phyloP scores from a whole-genome alignment of 208 protist species.

The Acanthamoeba castellanii region DNA sequence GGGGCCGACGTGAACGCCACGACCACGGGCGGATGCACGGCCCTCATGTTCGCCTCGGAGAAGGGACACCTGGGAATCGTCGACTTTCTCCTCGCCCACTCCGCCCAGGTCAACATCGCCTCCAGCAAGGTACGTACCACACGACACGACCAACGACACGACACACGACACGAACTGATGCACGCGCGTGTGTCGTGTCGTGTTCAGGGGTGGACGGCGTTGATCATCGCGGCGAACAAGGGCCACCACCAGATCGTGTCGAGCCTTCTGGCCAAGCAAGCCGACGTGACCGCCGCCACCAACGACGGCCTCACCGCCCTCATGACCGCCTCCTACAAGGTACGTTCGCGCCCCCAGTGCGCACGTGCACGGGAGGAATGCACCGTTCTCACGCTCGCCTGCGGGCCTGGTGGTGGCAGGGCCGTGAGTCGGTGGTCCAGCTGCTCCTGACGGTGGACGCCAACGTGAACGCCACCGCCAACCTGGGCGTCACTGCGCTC shows the following conservation, averaged over 20 bases:
- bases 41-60: constrained; percentile 25
- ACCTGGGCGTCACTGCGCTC: constrained; percentile 35
- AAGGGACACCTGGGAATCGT: constrained; percentile 3
- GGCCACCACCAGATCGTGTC: constrained; percentile 15
- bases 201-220: constrained; percentile 36
- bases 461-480: constrained; percentile 31
- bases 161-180: not conserved
- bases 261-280: constrained; percentile 32
- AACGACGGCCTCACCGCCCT: constrained; percentile 57
- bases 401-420: not conserved
- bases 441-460: constrained; percentile 20
- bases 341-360: not conserved
- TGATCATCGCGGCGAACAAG: constrained; percentile 63
- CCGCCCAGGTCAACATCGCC: not conserved
- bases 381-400: not conserved
- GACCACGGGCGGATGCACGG: constrained; percentile 12
- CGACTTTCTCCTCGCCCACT: constrained; percentile 30
- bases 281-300: constrained; percentile 2
- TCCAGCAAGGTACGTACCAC: not conserved
- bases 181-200: not conserved
- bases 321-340: constrained; percentile 51
- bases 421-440: not conserved
- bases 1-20: constrained; percentile 47
- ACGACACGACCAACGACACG: not conserved
- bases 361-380: not conserved